Evolutionary conservation across 169 alveolate genomes (phyloP), one percentile per base, ranked within the genome.

Genomic region (Hepatocystis sp.): DNA sequence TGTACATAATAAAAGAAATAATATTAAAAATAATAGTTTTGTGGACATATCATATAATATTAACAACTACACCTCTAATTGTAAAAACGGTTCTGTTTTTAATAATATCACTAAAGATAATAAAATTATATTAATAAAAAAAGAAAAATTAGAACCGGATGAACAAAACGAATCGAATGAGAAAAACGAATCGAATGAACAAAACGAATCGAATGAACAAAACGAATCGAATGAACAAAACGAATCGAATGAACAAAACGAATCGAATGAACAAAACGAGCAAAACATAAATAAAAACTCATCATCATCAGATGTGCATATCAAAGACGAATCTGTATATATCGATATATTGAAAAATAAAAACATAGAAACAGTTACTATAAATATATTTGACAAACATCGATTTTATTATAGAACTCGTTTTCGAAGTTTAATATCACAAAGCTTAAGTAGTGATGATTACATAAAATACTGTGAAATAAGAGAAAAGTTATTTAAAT

Each of bases 401-500:
- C 55, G 86, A 49, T 71, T 42, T 63, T 71, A 60, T 34, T 71
- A 71, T 58, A 39, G 86, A 10, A 40, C 58, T 25, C 68, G 86
- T 28, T 58, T 71, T 21, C 55, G 86, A 63, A 71, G 86, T 63
- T 32, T 71, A 23, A n/a, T 71, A n/a, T 71, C 78, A 13, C 23
- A 36, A 58, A 58, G 55, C n/a, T 58, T 71, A 58, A 71, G 30
- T 46, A 17, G 46, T n/a, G n/a, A 11, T 0, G 86, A 71, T n/a
- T 71, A 71, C 58, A 63, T 58, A 58, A 71, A 58, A 46, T 71
- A 56, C 32, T 71, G 86, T 71, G 86, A 71, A 17, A 44, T 21
- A 63, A 56, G 86, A 63, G 86, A 71, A 49, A 71, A 71, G 32
- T 40, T 71, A 71, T 71, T 71, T 71, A 71, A 71, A 36, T 71